Percentiles rank a stretch among this genome's conserved stretches.
These are phyloP conservation scores for Teunomyces tritomae DNA, from an alignment of 805 yeast species.

Conservation along the genomic window DNA sequence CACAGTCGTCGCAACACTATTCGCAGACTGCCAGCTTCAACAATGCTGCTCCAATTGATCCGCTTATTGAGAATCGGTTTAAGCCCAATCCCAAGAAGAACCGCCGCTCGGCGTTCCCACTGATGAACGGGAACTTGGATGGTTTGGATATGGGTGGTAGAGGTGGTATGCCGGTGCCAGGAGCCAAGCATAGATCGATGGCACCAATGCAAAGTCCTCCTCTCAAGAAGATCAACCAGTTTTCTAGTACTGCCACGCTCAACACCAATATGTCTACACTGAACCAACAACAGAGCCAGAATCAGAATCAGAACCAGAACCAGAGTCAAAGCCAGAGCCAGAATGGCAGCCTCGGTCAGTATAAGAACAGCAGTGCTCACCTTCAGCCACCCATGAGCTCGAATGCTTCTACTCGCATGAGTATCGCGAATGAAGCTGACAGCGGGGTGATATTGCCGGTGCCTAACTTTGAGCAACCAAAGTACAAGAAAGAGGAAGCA, in stretches of 20 bases:
- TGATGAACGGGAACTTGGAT: slow-evolving; percentile 27
- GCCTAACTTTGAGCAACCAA: slow-evolving; percentile 3
- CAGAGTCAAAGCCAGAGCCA: neutral
- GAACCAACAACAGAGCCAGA: neutral
- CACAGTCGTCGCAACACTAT: slow-evolving; percentile 10
- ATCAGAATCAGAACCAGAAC: neutral
- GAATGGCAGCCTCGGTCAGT: neutral
- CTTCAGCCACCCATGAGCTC: slow-evolving; percentile 7
- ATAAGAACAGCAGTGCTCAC: neutral
- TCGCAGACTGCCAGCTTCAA: slow-evolving; percentile 10
- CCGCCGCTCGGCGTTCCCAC: slow-evolving; percentile 37
- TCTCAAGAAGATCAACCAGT: slow-evolving; percentile 1
- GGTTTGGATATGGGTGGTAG: slow-evolving; percentile 44
- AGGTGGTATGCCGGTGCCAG: slow-evolving; percentile 44
- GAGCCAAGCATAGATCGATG: slow-evolving; percentile 10
- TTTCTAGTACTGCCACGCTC: neutral
- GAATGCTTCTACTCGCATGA: slow-evolving; percentile 7
- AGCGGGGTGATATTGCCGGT: slow-evolving; percentile 2
- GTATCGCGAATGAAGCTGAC: slow-evolving; percentile 9
- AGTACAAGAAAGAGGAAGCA: slow-evolving; percentile 3
- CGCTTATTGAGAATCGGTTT: slow-evolving; percentile 23
- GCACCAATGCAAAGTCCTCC: slow-evolving; percentile 2
- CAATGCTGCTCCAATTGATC: slow-evolving; percentile 26
- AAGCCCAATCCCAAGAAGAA: slow-evolving; percentile 27
- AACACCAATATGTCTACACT: neutral